A percentile compares a stretch with the other conserved stretches of the same genome.
Evolutionary conservation across 2,329 filamentous ascomycete genomes (phyloP).

Genomic region (Cladosporium sp.): DNA sequence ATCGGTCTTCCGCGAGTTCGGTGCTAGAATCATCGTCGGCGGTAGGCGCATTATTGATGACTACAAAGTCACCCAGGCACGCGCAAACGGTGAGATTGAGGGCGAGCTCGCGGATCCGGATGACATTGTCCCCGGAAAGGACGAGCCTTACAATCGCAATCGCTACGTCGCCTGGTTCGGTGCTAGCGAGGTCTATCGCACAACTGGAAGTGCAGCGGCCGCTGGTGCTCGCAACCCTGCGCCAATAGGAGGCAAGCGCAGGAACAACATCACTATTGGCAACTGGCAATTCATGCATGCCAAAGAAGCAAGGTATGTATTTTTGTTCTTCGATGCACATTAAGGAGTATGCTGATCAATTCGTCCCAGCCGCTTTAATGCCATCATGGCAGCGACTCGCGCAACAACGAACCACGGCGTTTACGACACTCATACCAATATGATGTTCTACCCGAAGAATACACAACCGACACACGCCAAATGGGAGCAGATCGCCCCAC

Average conservation of each 20-base stretch:
- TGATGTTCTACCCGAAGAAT: conserved; percentile 78
- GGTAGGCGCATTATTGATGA: conserved; percentile 84
- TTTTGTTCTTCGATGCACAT: conserved; percentile 13
- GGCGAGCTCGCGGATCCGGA: conserved; percentile 89
- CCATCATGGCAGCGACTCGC: conserved; percentile 64
- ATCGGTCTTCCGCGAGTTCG: conserved; percentile 96
- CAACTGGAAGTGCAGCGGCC: conserved; percentile 41
- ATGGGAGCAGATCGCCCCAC: conserved; percentile 65
- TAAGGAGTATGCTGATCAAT: conserved; percentile 16
- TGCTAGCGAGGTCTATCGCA: conserved; percentile 92
- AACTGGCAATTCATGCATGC: conserved; percentile 99
- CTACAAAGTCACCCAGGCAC: conserved; percentile 74
- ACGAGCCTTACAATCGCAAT: conserved; percentile 95
- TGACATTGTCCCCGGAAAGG: conserved; percentile 69
- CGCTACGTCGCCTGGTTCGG: conserved; percentile 99
- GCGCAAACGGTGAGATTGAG: conserved; percentile 74
- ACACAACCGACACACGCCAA: conserved; percentile 88
- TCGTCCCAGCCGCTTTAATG: conserved; percentile 71
- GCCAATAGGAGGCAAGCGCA: conserved; percentile 66
- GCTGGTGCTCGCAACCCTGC: conserved; percentile 57
- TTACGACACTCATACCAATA: conserved; percentile 93
- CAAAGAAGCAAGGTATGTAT: conserved; percentile 74
- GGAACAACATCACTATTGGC: conserved; percentile 81
- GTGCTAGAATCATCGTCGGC: conserved; percentile 87
- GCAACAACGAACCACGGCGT: conserved; percentile 68